Evolutionary conservation across 345 rosid species (phyloP), one percentile per base, ranked within the genome.

Genomic region (Physaria fendleri): DNA sequence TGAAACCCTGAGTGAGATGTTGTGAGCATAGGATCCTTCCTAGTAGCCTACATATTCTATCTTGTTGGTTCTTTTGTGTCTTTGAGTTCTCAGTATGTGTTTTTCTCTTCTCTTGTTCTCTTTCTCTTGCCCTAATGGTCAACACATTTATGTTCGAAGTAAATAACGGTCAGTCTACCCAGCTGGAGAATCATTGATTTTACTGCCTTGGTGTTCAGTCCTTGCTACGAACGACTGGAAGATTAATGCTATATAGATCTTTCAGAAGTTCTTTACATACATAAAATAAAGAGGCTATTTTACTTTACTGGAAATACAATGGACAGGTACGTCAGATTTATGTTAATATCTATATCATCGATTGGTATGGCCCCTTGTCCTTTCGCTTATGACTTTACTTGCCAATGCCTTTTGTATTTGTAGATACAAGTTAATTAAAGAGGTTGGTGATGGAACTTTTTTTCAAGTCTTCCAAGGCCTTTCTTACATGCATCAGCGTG

Each of bases 381-480:
- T 34, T 12, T 49, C 4, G 37, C 35, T 43, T 61, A 54, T 8
- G 7, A 12, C 32, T 43, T 71, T 57, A 3, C 9, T 44, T 45
- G 15, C 59, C 29, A 8, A 12, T 24, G 28, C 40, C 33, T 50
- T 62, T 4, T 44, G 52, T 18, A 8, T 33, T 34, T n/a, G 10
- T 38, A 93, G 99, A 79, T 93, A 89, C 85, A 85, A 82, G 80
- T 78, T 93, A 75, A 81, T 87, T 40, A 89, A 87, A 79, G 96
- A 90, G 78, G 90, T 89, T 70, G 99, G 99, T 59, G 92, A 85
- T 78, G 99, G 99, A 66, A 82, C 99, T 11, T 93, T 90, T 79
- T 93, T 89, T 73, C 99, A 93, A 87, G 88, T 93, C 32, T 93
- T 93, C 62, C 97, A 89, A 71, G 97, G 94, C 52, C 97, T 93